phyloP scores from a whole-genome alignment of 2,329 filamentous ascomycete genomes.

The Cryphonectria naterciae region DNA sequence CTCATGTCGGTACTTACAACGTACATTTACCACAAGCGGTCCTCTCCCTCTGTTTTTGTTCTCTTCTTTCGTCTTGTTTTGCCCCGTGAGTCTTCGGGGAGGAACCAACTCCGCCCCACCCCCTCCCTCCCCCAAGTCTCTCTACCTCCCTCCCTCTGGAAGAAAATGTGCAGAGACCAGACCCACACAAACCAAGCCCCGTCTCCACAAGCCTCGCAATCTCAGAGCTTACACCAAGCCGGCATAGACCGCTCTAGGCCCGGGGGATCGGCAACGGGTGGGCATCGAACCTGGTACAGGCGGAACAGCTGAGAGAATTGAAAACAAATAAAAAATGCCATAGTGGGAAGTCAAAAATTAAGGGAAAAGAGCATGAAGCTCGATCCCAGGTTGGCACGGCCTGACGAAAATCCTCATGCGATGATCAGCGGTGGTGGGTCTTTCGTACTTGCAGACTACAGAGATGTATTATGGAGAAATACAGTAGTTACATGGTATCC shows the following conservation, averaged over 20 bases:
- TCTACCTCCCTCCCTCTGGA: background rate
- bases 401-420: background rate
- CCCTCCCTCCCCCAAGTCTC: background rate
- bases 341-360: too few relatives aligned
- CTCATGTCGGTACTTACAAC: background rate
- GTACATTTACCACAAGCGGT: background rate
- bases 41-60: background rate
- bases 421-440: background rate
- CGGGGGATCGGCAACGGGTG: conserved; percentile 18
- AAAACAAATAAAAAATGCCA: background rate
- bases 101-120: too few relatives aligned
- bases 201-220: conserved; percentile 14
- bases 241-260: conserved; percentile 29
- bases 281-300: background rate
- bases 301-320: background rate
- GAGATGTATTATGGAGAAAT: background rate
- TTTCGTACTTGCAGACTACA: background rate
- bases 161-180: background rate
- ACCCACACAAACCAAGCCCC: background rate
- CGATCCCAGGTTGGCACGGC: background rate
- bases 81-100: background rate
- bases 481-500: background rate
- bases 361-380: background rate
- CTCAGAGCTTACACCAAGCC: conserved; percentile 14
- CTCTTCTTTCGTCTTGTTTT: background rate